Base-by-base conservation (phyloP, 164 flowering plant species). In the Piper longum region DNA sequence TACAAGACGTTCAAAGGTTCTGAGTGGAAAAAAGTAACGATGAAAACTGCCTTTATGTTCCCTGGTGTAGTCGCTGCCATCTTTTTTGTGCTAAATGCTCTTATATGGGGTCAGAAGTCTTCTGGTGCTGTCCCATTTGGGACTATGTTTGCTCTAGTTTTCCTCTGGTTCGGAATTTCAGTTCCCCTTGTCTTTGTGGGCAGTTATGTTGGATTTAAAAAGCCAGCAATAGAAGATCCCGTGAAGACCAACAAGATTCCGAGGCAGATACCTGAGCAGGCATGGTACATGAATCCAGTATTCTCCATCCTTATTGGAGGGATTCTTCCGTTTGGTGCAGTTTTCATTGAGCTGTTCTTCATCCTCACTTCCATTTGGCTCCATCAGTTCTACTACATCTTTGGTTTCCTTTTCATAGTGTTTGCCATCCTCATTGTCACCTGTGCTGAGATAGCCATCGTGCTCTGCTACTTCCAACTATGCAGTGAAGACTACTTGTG, bases 381-480 rank as follows among this genome's bases (percentile, higher is more conserved):
- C 73, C 82, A 91, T 42, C 98, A 91, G 67, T 89, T 89, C 80
- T 91, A 91, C 61, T 89, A 89, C 80, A 87, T 91, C 62, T 87
- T 87, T 64, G 95, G 96, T n/a, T 89, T 89, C 78, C 93, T 87
- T 61, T 87, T 89, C 83, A 74, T 89, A n/a, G 96, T 87, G 71
- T 89, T 91, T 64, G 16, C 85, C 69, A 87, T 87, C 66, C 84
- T 91, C 61, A 41, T 91, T 39, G 72, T 89, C 68, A 89, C 96
- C 7, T 91, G 95, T 64, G 96, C 96, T 1, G 98, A 85, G 82
- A 91, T 87, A 69, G 84, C 95, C 3, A 74, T 91, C 39, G 96
- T 91, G 69, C 92, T 91, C 4, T 91, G 98, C 83, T 91, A 91
- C 79, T 87, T 91, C 81, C 98, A 91, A 77, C 85, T 91, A 39